Evolutionary conservation across 768 basidiomycete species (phyloP), one percentile per base, ranked within the genome.

Genomic region (Tulasnella sp.): DNA sequence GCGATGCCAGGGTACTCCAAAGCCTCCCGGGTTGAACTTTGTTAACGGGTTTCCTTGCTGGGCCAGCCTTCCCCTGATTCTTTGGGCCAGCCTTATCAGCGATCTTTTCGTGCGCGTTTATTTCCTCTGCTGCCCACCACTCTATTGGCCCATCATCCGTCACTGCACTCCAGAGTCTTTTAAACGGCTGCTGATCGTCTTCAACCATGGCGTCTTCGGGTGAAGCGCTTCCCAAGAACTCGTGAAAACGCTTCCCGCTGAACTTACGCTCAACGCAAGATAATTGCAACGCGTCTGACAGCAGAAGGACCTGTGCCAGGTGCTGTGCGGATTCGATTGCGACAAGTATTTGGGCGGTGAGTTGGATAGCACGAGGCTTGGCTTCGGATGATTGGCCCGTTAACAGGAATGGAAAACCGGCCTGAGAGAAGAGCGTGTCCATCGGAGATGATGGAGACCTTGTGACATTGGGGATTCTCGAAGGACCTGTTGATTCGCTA

Each of bases 291-390:
- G 24, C 30, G 9, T 60, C 52, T 4, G 51, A 9, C 19, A 60
- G 30, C 8, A 60, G 59, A 11, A 60, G 27, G 4, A 53, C 59
- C 30, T 60, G 59, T 19, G 59, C 49, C 15, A 60, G 27, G 25
- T 60, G 59, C 24, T 60, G 50, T 11, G 27, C 22, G 3, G 38
- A 43, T 21, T 62, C 62, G 25, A 62, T 25, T 27, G 60, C 49
- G 1, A 50, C 42, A 9, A 62, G 51, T 15, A 62, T 48, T 44
- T 51, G 60, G n/a, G 62, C 25, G 17, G 60, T 62, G 24, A 62
- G 50, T 27, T 60, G 49, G 24, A 62, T 62, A 11, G 62, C 43
- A 15, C 62, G 62, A 8, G 62, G 49, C 21, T 12, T 21, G 11
- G 59, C 60, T 31, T 52, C 46, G 17, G 38, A 46, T 31, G 30